Conservation (phyloP, 2,329 filamentous ascomycete species). For the Paradendryphiella salina region DNA sequence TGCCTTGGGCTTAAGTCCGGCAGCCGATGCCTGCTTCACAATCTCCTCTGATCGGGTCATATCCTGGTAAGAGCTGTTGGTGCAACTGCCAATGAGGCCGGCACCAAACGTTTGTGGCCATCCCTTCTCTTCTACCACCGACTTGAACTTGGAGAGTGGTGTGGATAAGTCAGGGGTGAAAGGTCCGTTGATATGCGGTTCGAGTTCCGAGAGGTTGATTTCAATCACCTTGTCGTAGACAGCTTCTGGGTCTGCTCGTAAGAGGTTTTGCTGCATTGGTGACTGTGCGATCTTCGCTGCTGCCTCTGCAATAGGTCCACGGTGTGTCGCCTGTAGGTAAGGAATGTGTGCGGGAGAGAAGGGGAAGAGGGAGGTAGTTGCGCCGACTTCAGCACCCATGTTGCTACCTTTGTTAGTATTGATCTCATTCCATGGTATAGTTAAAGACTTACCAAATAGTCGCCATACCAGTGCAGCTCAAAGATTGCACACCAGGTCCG, state of each 20-base stretch:
- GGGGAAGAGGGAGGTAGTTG: constrained; percentile 94
- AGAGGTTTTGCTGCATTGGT: constrained; percentile 63
- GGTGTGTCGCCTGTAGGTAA: constrained; percentile 84
- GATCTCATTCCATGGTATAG: background rate
- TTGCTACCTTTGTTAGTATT: constrained; percentile 11
- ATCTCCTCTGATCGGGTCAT: constrained; percentile 95
- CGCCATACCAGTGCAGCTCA: constrained; percentile 91
- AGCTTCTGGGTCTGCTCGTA: constrained; percentile 77
- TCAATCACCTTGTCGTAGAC: constrained; percentile 89
- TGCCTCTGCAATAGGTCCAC: constrained; percentile 68
- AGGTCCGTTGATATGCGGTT: constrained; percentile 96
- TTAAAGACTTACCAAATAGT: constrained; percentile 62
- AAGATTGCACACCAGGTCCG: constrained; percentile 82
- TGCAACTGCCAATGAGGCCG: constrained; percentile 95
- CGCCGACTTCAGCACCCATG: constrained; percentile 78
- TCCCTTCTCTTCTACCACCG: constrained; percentile 77
- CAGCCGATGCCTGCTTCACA: constrained; percentile 84
- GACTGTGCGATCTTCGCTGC: constrained; percentile 64
- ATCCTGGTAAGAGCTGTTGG: constrained; percentile 97
- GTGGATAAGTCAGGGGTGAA: constrained; percentile 96
- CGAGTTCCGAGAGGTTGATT: constrained; percentile 85
- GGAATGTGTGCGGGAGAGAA: constrained; percentile 82
- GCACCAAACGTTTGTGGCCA: constrained; percentile 93
- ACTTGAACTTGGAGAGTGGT: constrained; percentile 85
- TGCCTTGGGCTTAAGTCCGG: constrained; percentile 85